phyloP scores from a whole-genome alignment of 345 rosid genomes.

The Populus deltoides region DNA sequence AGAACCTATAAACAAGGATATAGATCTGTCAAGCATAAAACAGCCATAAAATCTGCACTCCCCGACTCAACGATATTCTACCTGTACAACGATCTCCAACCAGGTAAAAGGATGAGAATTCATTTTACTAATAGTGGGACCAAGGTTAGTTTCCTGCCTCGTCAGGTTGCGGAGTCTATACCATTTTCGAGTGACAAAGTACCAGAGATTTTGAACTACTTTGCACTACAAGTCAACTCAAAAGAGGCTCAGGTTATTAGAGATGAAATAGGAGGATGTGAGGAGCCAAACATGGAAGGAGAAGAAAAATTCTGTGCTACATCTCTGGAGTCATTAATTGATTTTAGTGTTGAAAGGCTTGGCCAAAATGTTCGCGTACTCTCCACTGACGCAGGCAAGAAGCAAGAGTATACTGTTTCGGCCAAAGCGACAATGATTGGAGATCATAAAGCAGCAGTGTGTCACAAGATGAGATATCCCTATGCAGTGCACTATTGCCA shows the following conservation, averaged over 20 bases:
- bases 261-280: background rate
- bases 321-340: background rate
- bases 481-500: constrained; percentile 12
- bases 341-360: background rate
- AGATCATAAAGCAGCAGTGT: background rate
- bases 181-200: background rate
- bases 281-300: background rate
- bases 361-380: background rate
- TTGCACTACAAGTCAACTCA: no score
- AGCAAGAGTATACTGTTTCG: background rate
- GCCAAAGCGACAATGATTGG: background rate
- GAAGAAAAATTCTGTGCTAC: background rate
- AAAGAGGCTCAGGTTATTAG: background rate
- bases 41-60: background rate
- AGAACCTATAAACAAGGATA: background rate
- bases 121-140: background rate
- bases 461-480: background rate
- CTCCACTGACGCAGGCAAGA: background rate
- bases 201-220: no score
- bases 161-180: background rate
- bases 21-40: background rate
- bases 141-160: background rate
- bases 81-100: background rate
- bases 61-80: background rate
- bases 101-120: background rate